Conservation (phyloP, 1,284 basidiomycete species). For the Heterobasidion irregulare region DNA sequence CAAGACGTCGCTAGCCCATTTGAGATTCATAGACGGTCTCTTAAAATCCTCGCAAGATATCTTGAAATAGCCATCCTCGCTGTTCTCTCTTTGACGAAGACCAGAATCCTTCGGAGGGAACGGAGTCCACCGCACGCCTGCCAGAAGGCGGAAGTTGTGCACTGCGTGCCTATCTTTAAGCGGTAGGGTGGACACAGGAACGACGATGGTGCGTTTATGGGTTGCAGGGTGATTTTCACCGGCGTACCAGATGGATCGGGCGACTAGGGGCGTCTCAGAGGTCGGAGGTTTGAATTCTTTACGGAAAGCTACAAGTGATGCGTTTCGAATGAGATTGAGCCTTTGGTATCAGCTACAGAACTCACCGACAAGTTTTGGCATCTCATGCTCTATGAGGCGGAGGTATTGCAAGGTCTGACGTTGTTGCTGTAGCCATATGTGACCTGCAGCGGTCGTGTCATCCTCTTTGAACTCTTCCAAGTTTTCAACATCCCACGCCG, state of each 20-base stretch:
- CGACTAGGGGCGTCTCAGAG: constrained; percentile 47
- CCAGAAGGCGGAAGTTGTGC: constrained; percentile 76
- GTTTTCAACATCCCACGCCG: constrained; percentile 9
- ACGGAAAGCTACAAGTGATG: constrained; percentile 48
- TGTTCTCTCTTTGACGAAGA: constrained; percentile 31
- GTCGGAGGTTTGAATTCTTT: constrained; percentile 67
- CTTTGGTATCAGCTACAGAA: constrained; percentile 6
- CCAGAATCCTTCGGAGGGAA: constrained; percentile 65
- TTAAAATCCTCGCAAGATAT: constrained; percentile 82
- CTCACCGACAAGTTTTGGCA: constrained; percentile 76
- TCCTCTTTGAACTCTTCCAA: constrained; percentile 20
- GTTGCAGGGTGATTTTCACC: constrained; percentile 66
- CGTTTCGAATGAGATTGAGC: too few relatives aligned
- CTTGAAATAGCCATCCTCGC: constrained; percentile 73
- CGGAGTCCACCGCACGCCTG: constrained; percentile 77
- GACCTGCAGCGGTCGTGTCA: constrained; percentile 61
- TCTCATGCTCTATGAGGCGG: constrained; percentile 77
- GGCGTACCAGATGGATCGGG: constrained; percentile 71
- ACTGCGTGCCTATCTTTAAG: constrained; percentile 52
- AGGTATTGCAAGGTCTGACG: constrained; percentile 67
- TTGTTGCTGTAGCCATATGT: constrained; percentile 62
- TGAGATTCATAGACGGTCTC: constrained; percentile 73
- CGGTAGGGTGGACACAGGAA: constrained; percentile 65
- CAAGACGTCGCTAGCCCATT: constrained; percentile 77
- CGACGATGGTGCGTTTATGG: constrained; percentile 64